These are phyloP conservation scores for Allium fistulosum DNA, from an alignment of 106 monocot species.

Conservation along the genomic window DNA sequence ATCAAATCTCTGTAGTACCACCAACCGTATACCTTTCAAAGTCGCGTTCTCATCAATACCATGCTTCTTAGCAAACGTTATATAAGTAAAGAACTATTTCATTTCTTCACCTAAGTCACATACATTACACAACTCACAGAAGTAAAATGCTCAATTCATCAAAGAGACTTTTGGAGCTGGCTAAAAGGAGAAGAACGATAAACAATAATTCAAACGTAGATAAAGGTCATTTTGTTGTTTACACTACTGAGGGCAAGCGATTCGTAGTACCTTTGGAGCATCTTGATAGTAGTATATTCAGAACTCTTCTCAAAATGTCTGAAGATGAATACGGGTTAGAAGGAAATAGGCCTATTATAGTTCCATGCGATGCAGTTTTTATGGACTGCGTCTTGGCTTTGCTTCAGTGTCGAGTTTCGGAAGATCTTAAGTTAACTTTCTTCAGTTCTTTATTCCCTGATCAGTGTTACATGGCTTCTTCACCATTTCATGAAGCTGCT, in stretches of 20 bases:
- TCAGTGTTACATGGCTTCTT: background rate
- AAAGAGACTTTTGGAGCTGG: slow-evolving; percentile 1
- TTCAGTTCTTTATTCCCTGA: slow-evolving; percentile 9
- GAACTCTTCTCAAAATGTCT: slow-evolving; percentile 15
- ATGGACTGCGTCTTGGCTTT: slow-evolving; percentile 22
- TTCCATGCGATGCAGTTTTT: slow-evolving; percentile 24
- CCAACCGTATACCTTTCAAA: background rate
- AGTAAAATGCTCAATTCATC: background rate
- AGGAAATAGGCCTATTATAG: slow-evolving; percentile 20
- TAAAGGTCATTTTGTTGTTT: slow-evolving; percentile 24
- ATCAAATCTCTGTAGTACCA: background rate
- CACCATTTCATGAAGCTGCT: background rate
- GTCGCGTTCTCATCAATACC: background rate
- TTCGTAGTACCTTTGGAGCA: slow-evolving; percentile 23
- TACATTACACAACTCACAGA: background rate
- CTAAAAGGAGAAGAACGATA: background rate
- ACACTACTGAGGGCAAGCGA: slow-evolving; percentile 11
- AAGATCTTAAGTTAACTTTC: slow-evolving; percentile 19
- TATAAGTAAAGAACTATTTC: background rate
- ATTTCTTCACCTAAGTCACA: background rate
- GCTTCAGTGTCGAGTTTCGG: slow-evolving; percentile 5
- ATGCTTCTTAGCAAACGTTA: background rate
- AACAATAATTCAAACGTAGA: background rate
- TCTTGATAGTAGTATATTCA: slow-evolving; percentile 10
- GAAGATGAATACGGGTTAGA: slow-evolving; percentile 20